A percentile compares a stretch with the other conserved stretches of the same genome.
Conservation (phyloP, 306 rosid species). For the Rosa rugosa region DNA sequence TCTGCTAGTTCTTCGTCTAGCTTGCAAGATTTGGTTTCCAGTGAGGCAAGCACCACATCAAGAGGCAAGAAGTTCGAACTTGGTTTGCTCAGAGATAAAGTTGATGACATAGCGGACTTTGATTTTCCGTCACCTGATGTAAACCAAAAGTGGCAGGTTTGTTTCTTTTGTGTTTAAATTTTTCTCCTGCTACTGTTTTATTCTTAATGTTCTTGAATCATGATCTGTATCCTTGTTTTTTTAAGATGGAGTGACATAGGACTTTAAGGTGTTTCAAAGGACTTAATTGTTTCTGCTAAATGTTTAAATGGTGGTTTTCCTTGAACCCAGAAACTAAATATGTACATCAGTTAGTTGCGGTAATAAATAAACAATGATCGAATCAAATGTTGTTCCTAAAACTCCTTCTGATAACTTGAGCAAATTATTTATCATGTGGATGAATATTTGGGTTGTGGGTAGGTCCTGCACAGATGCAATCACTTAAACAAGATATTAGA, state of each 20-base stretch:
- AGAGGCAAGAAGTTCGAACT: slow-evolving; percentile 28
- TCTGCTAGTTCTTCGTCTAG: slow-evolving; percentile 45
- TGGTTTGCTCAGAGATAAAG: slow-evolving; percentile 32
- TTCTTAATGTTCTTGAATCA: slow-evolving; percentile 11
- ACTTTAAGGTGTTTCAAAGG: background rate
- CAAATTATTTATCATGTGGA: background rate
- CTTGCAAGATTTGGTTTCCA: slow-evolving; percentile 37
- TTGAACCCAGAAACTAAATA: slow-evolving; percentile 11
- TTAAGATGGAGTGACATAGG: background rate
- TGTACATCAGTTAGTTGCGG: background rate
- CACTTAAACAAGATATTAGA: background rate
- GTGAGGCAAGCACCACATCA: slow-evolving; percentile 26
- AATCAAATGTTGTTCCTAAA: background rate
- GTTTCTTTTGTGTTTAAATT: slow-evolving; percentile 24
- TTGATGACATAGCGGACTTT: slow-evolving; percentile 16
- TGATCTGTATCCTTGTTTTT: background rate
- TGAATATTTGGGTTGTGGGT: background rate
- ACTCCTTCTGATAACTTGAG: background rate
- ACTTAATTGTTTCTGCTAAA: background rate
- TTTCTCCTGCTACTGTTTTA: slow-evolving; percentile 9
- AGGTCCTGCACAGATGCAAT: background rate
- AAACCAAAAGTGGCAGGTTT: slow-evolving; percentile 59
- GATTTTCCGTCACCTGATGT: slow-evolving; percentile 39
- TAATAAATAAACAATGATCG: background rate
- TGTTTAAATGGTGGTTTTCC: background rate